These are phyloP conservation scores for Mucor lusitanicus DNA, from an alignment of 371 early-diverging fungal genomes.

Conservation along the genomic window DNA sequence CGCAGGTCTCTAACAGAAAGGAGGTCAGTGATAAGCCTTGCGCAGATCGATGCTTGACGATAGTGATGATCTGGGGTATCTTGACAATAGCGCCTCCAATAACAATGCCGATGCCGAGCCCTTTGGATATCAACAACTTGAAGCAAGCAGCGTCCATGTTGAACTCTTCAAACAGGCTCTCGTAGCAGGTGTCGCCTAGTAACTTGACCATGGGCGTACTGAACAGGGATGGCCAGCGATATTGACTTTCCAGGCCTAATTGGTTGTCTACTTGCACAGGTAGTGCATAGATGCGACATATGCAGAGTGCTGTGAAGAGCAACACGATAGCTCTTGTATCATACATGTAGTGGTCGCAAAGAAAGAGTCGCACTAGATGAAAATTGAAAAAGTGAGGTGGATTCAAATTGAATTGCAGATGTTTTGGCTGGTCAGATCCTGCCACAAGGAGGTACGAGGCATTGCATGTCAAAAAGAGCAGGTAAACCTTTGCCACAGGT, in stretches of 20 bases:
- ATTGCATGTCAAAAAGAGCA: no score
- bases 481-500: no score
- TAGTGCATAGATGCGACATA: neutral
- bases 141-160: slow-evolving; percentile 76
- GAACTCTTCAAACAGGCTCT: slow-evolving; percentile 65
- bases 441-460: no score
- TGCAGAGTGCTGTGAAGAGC: neutral
- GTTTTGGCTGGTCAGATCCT: no score
- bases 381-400: no score
- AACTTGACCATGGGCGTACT: slow-evolving; percentile 61
- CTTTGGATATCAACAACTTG: slow-evolving; percentile 85
- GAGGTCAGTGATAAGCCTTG: slow-evolving; percentile 81
- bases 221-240: slow-evolving; percentile 12
- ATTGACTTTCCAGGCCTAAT: neutral
- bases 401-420: no score
- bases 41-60: slow-evolving; percentile 71
- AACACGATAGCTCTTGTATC: neutral
- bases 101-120: slow-evolving; percentile 90
- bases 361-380: no score
- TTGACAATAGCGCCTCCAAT: slow-evolving; percentile 89
- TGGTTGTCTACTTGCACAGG: neutral
- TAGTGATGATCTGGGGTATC: slow-evolving; percentile 94
- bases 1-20: slow-evolving; percentile 83
- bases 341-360: no score
- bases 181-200: slow-evolving; percentile 73